These are phyloP conservation scores for Penicillium digitatum DNA, from an alignment of 2,329 filamentous ascomycete species.

Conservation along the genomic window DNA sequence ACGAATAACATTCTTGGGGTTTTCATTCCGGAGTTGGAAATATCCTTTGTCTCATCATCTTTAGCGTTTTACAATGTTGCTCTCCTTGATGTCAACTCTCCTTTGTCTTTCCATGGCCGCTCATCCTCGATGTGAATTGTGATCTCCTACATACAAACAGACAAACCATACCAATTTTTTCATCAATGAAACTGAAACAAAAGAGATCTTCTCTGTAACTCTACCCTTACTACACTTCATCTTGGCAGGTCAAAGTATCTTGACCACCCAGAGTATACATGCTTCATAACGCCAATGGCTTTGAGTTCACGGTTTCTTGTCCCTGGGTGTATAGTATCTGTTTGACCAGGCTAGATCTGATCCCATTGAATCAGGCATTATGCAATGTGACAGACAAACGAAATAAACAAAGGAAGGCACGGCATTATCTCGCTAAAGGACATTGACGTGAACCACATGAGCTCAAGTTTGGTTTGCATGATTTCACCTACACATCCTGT, in stretches of 20 bases:
- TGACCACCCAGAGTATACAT: no score
- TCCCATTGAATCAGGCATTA: not conserved
- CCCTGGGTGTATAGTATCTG: no score
- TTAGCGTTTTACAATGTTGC: not conserved
- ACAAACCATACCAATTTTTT: not conserved
- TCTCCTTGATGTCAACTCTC: not conserved
- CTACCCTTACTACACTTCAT: not conserved
- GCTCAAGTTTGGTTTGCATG: not conserved
- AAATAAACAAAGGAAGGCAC: not conserved
- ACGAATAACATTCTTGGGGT: constrained; percentile 20
- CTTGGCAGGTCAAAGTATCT: not conserved
- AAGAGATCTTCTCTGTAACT: not conserved
- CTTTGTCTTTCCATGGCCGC: not conserved
- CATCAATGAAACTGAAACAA: not conserved
- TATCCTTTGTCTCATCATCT: constrained; percentile 5
- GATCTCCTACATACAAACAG: not conserved
- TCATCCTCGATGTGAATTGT: not conserved
- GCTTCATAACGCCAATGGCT: no score
- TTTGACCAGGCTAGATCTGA: not conserved
- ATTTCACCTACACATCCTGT: not conserved
- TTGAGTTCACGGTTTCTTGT: no score
- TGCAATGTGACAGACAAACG: not conserved
- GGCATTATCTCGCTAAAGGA: not conserved
- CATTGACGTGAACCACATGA: not conserved
- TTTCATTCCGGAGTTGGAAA: constrained; percentile 8